Conservation (phyloP, 495 filamentous ascomycete species). For the Parathielavia appendiculata region DNA sequence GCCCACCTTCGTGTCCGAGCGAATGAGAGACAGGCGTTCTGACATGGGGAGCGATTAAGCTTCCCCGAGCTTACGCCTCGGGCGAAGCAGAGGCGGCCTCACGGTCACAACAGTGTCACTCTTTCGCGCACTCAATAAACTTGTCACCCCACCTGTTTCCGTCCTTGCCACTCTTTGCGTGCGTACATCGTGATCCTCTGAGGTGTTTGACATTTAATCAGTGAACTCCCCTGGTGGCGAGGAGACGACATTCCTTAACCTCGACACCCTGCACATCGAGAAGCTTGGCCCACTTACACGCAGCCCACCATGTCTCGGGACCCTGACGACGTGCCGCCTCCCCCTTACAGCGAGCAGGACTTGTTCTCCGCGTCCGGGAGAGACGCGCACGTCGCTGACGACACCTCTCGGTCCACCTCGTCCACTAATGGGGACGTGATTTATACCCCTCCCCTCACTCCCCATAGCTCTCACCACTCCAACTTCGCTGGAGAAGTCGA, state of each 20-base stretch:
- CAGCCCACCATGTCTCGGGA: slow-evolving; percentile 22
- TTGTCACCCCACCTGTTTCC: slow-evolving; percentile 11
- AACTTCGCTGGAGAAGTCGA: slow-evolving; percentile 28
- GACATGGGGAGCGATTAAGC: slow-evolving; percentile 16
- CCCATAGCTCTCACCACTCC: slow-evolving; percentile 31
- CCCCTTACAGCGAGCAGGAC: slow-evolving; percentile 50
- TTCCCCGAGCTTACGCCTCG: slow-evolving; percentile 14
- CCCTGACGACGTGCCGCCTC: slow-evolving; percentile 39
- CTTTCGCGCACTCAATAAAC: slow-evolving; percentile 15
- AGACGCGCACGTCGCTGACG: slow-evolving; percentile 23
- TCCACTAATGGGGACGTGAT: slow-evolving; percentile 39
- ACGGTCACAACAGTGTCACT: slow-evolving; percentile 6
- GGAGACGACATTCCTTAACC: not conserved
- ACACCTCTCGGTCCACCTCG: slow-evolving; percentile 24
- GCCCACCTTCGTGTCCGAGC: slow-evolving; percentile 1
- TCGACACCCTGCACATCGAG: slow-evolving; percentile 1
- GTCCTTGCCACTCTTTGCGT: not conserved
- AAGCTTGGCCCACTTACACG: slow-evolving; percentile 1
- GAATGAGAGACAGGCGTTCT: slow-evolving; percentile 14
- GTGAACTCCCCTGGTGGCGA: slow-evolving; percentile 3
- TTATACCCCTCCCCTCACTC: slow-evolving; percentile 46
- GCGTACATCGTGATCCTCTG: not conserved
- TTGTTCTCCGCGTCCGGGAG: slow-evolving; percentile 36
- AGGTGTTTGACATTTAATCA: slow-evolving; percentile 2
- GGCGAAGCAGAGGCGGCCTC: slow-evolving; percentile 1